A percentile compares a stretch with the other conserved stretches of the same genome.
Evolutionary conservation across 306 rosid genomes (phyloP).

Genomic region (Hippophae gyantsensis): DNA sequence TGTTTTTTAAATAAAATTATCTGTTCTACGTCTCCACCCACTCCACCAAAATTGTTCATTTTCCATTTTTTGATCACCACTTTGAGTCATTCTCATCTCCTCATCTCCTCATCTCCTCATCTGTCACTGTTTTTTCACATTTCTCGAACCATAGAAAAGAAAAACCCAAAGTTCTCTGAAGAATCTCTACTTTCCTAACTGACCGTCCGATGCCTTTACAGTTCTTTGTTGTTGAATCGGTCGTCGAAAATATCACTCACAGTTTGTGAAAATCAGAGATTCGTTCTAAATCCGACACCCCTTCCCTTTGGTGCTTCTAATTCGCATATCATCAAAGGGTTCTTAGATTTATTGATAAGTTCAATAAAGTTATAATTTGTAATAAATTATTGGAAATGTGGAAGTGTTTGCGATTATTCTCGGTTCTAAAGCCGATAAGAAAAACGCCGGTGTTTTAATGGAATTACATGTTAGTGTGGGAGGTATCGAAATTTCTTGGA

Average conservation of each 20-base stretch:
- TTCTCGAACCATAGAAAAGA: conserved; percentile 8
- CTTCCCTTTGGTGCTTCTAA: conserved; percentile 19
- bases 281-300: neutral
- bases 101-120: conserved; percentile 26
- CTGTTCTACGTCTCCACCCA: conserved; percentile 34
- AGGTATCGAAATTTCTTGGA: conserved; percentile 45
- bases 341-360: neutral
- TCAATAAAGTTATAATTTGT: neutral
- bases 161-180: neutral
- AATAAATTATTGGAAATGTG: conserved; percentile 32
- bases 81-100: neutral
- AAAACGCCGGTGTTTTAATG: conserved; percentile 65
- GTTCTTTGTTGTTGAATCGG: conserved; percentile 26
- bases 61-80: conserved; percentile 9
- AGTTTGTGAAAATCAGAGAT: conserved; percentile 20
- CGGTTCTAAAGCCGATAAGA: conserved; percentile 41
- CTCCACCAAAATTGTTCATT: conserved; percentile 43
- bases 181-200: neutral
- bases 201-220: conserved; percentile 13
- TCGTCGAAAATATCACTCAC: conserved; percentile 12
- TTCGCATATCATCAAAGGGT: conserved; percentile 15
- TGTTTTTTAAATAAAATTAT: conserved; percentile 9
- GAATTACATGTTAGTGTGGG: conserved; percentile 31
- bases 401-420: conserved; percentile 28
- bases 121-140: conserved; percentile 37